A percentile compares a stretch with the other conserved stretches of the same genome.
These are phyloP conservation scores for Plectosphaerella cucumerina DNA, from an alignment of 2,329 filamentous ascomycete genomes.

Conservation along the genomic window DNA sequence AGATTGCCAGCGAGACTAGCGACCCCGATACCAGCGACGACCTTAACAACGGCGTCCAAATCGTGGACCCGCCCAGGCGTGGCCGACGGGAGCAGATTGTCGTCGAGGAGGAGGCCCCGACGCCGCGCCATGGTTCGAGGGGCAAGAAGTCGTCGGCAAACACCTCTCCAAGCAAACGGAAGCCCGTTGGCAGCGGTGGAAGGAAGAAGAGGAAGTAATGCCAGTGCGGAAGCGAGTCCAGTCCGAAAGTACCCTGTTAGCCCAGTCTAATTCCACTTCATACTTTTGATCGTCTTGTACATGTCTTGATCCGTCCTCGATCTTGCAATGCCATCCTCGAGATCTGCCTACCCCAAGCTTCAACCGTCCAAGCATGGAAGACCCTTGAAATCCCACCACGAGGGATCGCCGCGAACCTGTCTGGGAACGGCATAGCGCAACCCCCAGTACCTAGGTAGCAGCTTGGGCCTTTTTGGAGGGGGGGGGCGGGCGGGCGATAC, in stretches of 20 bases:
- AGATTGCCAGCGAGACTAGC: conserved; percentile 28
- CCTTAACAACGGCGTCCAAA: conserved; percentile 28
- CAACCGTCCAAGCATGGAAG: not conserved
- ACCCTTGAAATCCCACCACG: not conserved
- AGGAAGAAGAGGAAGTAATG: conserved; percentile 30
- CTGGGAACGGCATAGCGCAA: no score
- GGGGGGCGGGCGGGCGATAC: not conserved
- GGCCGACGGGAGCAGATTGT: conserved; percentile 30
- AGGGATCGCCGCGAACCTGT: not conserved
- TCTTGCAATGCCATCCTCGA: no score
- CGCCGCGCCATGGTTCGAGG: conserved; percentile 21
- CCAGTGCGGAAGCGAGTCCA: no score
- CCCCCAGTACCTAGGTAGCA: no score
- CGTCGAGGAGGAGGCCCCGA: conserved; percentile 30
- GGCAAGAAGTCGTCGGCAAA: conserved; percentile 35
- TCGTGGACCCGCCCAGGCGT: conserved; percentile 19
- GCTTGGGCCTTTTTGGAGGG: no score
- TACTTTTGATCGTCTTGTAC: no score
- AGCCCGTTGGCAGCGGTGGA: conserved; percentile 22
- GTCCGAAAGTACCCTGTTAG: no score
- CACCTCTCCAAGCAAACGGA: conserved; percentile 35
- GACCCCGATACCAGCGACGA: conserved; percentile 28
- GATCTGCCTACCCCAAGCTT: not conserved
- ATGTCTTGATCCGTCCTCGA: not conserved
- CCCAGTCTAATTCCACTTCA: no score